A percentile compares a stretch with the other conserved stretches of the same genome.
phyloP scores from a whole-genome alignment of 2,329 filamentous ascomycete species.

The Aspergillus ruber region DNA sequence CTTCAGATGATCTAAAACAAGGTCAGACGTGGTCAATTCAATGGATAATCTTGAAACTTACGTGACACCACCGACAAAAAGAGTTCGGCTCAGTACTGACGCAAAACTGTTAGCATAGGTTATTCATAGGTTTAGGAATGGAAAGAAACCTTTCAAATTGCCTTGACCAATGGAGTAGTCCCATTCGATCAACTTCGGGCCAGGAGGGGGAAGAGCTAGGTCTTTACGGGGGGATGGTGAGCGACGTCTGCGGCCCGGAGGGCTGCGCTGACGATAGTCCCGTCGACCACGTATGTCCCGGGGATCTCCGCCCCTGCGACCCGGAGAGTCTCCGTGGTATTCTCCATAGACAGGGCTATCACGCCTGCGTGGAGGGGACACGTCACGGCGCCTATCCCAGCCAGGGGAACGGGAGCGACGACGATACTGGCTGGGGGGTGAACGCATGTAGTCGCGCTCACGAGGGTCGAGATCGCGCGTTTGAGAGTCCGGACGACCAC shows the following conservation, averaged over 20 bases:
- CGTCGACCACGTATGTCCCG: constrained; percentile 47
- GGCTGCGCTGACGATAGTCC: constrained; percentile 84
- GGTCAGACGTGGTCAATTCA: constrained; percentile 10
- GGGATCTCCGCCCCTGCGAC: constrained; percentile 53
- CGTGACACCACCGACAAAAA: constrained; percentile 95
- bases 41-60: constrained; percentile 45
- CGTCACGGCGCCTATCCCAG: constrained; percentile 62
- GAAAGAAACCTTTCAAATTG: constrained; percentile 62
- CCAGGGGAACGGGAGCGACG: constrained; percentile 76
- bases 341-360: constrained; percentile 66
- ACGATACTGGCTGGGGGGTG: constrained; percentile 54
- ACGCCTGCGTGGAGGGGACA: constrained; percentile 56
- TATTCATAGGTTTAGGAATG: constrained; percentile 11
- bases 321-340: constrained; percentile 65
- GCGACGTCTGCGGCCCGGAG: constrained; percentile 60
- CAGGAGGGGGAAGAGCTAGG: constrained; percentile 38
- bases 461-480: constrained; percentile 43
- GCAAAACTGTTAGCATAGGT: constrained; percentile 10
- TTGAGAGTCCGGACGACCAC: constrained; percentile 31
- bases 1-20: constrained; percentile 61
- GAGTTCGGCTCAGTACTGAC: constrained; percentile 77
- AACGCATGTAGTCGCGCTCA: constrained; percentile 58
- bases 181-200: constrained; percentile 71
- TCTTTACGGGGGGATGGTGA: constrained; percentile 53
- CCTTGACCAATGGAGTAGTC: constrained; percentile 68